Evolutionary conservation across 768 basidiomycete species (phyloP), one percentile per base, ranked within the genome.

Genomic region (Imleria badia): DNA sequence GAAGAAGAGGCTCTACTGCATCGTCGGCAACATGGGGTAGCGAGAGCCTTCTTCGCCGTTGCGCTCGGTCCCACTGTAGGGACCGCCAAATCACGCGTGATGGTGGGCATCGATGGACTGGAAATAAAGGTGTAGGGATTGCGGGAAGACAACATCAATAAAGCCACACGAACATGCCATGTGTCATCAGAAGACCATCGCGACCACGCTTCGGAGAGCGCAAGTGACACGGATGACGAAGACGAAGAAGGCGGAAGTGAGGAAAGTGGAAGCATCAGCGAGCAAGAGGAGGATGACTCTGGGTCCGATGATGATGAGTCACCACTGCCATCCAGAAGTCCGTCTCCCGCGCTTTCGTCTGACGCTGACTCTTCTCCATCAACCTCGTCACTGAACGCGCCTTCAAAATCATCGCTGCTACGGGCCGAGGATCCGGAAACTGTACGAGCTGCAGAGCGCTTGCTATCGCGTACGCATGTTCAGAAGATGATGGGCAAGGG

Each of bases 1-100:
- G 31, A 44, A 29, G 11, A 44, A 30, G 11, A 34, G 15, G 3
- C 29, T 41, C 3, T 3, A 31, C 2, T n/a, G 23, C 26, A n/a
- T 33, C 46, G 52, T 36, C 50, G 19, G 48, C 48, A 36, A 52
- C 45, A 14, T 38, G 55, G 60, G 22, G 14, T 31, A 0, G 48
- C 67, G 6, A 76, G 76, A 10, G 81, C 76, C 2, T 83, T 85
- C 61, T 70, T 92, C 15, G 80, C 81, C 0, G 76, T 91, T 39
- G 72, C 86, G 12, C 75, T 91, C 2, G 89, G 89, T 3, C 82
- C 89, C 0, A 86, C 81, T 48, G 65, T 84, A 5, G 79, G 80
- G 14, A 76, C 84, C 0, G 79, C 88, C 3, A 86, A 79, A 59
- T 76, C 85, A 1, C 78, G 78, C 56, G 78, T 90, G 2, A 66